Conservation (phyloP, 768 basidiomycete species). For the Lentinula aciculospora region DNA sequence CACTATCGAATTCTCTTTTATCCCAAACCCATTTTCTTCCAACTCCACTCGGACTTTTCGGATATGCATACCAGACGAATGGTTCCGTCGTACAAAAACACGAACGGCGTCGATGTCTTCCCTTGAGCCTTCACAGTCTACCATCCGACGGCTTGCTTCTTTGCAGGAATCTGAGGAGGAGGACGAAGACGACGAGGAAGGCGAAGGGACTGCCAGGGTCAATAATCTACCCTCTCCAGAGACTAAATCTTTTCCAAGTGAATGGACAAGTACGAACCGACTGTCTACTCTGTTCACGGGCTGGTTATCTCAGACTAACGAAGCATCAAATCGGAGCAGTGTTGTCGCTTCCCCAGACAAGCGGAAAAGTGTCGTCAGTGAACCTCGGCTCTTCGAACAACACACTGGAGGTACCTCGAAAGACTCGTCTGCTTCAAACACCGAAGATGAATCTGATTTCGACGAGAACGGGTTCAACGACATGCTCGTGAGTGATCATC, state of each 20-base stretch:
- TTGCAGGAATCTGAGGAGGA: slow-evolving; percentile 42
- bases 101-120: slow-evolving; percentile 41
- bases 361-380: slow-evolving; percentile 61
- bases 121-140: slow-evolving; percentile 44
- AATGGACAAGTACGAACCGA: slow-evolving; percentile 50
- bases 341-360: slow-evolving; percentile 27
- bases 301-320: slow-evolving; percentile 49
- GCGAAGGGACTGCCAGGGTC: slow-evolving; percentile 61
- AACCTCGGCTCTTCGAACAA: slow-evolving; percentile 56
- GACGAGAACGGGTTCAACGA: slow-evolving; percentile 53
- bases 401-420: slow-evolving; percentile 26
- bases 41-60: slow-evolving; percentile 40
- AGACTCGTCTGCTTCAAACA: slow-evolving; percentile 16
- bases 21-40: slow-evolving; percentile 35
- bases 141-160: slow-evolving; percentile 41
- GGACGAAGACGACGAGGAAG: slow-evolving; percentile 36
- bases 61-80: slow-evolving; percentile 73
- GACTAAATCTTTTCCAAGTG: slow-evolving; percentile 20
- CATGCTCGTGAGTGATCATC: slow-evolving; percentile 51
- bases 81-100: slow-evolving; percentile 69
- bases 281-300: slow-evolving; percentile 63
- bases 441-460: slow-evolving; percentile 29
- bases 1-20: slow-evolving; percentile 34
- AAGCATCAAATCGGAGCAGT: slow-evolving; percentile 27
- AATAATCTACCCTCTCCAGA: slow-evolving; percentile 16